Evolutionary conservation across 495 filamentous ascomycete species (phyloP).

Genomic region (Penicilliopsis zonata): DNA sequence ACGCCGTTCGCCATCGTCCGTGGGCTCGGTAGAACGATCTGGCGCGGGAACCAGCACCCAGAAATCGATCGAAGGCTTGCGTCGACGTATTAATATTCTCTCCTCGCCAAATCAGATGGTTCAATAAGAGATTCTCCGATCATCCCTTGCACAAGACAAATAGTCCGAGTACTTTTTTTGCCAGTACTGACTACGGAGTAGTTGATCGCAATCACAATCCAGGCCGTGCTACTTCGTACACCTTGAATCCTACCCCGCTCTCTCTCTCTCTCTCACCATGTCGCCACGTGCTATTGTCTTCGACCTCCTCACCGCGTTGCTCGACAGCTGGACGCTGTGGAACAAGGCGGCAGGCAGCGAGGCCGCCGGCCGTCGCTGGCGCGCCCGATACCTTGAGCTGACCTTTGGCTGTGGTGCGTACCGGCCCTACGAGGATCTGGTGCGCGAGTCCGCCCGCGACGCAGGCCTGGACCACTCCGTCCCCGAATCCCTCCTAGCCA

Average conservation of each 20-base stretch:
- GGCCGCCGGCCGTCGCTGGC: constrained; percentile 11
- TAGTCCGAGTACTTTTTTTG: no score
- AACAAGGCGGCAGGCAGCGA: constrained; percentile 7
- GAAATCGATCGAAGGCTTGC: no score
- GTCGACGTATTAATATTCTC: no score
- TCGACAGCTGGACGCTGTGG: constrained; percentile 22
- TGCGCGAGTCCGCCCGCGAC: constrained; percentile 12
- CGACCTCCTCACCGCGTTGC: constrained; percentile 22
- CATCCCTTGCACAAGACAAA: no score
- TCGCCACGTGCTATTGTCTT: constrained; percentile 18
- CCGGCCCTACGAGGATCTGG: constrained; percentile 16
- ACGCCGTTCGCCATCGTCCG: no score
- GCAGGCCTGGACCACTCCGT: constrained; percentile 12
- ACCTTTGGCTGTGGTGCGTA: constrained; percentile 16
- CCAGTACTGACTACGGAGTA: no score
- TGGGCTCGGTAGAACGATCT: no score
- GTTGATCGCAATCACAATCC: no score
- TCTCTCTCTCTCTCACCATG: constrained; percentile 4
- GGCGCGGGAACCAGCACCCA: no score
- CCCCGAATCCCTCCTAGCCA: constrained; percentile 8
- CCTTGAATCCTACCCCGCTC: background rate
- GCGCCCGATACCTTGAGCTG: constrained; percentile 14
- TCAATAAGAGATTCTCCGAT: no score
- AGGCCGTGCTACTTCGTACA: no score
- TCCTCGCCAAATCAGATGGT: no score